phyloP scores from a whole-genome alignment of 1,139 yeast species.

The Meyerozyma athensensis region DNA sequence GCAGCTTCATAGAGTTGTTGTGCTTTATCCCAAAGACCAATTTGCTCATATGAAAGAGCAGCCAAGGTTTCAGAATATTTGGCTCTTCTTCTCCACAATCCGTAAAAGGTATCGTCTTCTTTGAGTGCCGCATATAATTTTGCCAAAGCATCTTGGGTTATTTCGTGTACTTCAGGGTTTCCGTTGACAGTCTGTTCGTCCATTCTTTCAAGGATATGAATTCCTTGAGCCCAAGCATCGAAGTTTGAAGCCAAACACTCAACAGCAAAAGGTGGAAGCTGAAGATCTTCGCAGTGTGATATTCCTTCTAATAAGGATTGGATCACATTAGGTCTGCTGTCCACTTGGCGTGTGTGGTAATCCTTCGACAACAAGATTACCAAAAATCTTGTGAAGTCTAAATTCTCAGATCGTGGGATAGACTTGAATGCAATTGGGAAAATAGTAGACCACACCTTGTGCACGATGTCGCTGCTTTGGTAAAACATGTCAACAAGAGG shows the following conservation, averaged over 20 bases:
- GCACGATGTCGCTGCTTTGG: conserved; percentile 74
- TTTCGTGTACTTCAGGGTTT: conserved; percentile 71
- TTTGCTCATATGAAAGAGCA: conserved; percentile 90
- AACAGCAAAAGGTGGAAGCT: conserved; percentile 90
- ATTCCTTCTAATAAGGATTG: conserved; percentile 81
- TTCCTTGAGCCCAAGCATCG: conserved; percentile 89
- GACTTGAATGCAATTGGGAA: conserved; percentile 78
- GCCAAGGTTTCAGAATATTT: conserved; percentile 89
- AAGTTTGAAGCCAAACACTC: conserved; percentile 85
- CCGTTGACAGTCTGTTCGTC: conserved; percentile 65
- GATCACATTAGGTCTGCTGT: conserved; percentile 81
- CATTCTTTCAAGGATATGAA: conserved; percentile 73
- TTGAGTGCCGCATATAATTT: conserved; percentile 85
- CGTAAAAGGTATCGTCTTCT: conserved; percentile 96
- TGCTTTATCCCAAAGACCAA: conserved; percentile 94
- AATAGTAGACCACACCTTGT: conserved; percentile 76
- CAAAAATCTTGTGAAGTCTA: conserved; percentile 76
- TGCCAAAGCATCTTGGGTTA: conserved; percentile 84
- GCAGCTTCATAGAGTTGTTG: conserved; percentile 95
- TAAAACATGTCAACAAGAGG: conserved; percentile 83
- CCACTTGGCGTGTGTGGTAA: conserved; percentile 85
- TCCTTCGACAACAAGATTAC: conserved; percentile 82
- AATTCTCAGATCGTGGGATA: conserved; percentile 72
- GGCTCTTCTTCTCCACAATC: conserved; percentile 94
- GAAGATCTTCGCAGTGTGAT: conserved; percentile 65